Evolutionary conservation across 2,329 filamentous ascomycete species (phyloP), one percentile per base, ranked within the genome.

Genomic region (Metarhizium robertsii): DNA sequence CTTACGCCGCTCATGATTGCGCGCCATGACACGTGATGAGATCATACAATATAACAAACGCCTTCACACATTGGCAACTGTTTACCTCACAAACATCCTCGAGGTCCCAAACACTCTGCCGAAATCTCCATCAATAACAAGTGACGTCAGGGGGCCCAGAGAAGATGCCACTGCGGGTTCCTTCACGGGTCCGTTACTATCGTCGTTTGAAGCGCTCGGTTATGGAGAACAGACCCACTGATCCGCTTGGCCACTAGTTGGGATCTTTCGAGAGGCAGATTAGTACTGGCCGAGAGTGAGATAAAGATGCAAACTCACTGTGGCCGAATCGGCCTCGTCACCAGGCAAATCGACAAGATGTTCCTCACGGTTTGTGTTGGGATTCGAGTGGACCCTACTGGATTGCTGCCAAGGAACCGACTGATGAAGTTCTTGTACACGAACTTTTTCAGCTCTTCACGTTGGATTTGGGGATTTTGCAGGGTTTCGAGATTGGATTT

Each of bases 1-100:
- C 55, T 40, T 43, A 8, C 30, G 45, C 50, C 52, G 48, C 52
- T 53, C 38, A 48, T 46, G 3, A n/a, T 29, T 45, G 36, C 43
- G 30, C 49, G 25, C 43, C 13, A 52, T 45, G 53, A 55, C 43
- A 57, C 55, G 53, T 54, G 55, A 57, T 42, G 32, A 16, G 42
- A 20, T 13, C 29, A 25, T 8, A 40, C 16, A 25, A 16, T 46
- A 10, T 16, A 11, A 34, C 7, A 7, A 34, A 34, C 5, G 8
- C 14, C 13, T 40, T 40, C 11, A 11, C 11, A 14, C 25, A 25
- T 4, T 25, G 25, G 4, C 25, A 25, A 25, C 25, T 25, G 38
- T 40, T 16, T 16, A 16, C 38, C 5, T 14, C 4, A 25, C 25
- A 14, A 45, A 5, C 42, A 20, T 13, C 25, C n/a, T 45, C 45